A percentile compares a stretch with the other conserved stretches of the same genome.
Conservation (phyloP, 306 rosid species). For the Trifolium pratense region DNA sequence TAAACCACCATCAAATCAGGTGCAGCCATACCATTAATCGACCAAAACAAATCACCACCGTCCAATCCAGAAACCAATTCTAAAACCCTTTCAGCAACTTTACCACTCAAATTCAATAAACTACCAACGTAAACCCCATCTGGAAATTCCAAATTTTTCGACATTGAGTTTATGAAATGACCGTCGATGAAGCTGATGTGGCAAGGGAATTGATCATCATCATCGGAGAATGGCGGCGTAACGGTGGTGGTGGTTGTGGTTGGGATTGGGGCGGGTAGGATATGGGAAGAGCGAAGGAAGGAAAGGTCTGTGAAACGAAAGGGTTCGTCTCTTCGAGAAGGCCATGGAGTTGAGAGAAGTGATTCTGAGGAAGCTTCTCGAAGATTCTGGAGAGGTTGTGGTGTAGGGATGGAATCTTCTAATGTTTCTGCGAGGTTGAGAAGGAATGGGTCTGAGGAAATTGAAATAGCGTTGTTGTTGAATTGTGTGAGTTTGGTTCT, state of each 20-base stretch:
- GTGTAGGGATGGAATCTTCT: conserved; percentile 71
- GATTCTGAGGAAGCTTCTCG: conserved; percentile 62
- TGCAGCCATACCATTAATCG: conserved; percentile 87
- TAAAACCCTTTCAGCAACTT: conserved; percentile 49
- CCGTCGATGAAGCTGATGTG: conserved; percentile 64
- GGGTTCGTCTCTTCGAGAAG: conserved; percentile 84
- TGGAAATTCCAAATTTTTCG: conserved; percentile 54
- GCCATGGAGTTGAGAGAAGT: conserved; percentile 90
- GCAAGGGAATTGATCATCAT: conserved; percentile 49
- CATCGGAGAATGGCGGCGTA: background rate
- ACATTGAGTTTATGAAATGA: conserved; percentile 36
- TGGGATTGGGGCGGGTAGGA: conserved; percentile 62
- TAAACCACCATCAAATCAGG: conserved; percentile 81
- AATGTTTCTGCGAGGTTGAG: conserved; percentile 88
- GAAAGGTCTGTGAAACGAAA: conserved; percentile 89
- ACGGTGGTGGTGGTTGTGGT: conserved; percentile 28
- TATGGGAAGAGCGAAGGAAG: conserved; percentile 67
- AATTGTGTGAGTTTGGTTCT: conserved; percentile 20
- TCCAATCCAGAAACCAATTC: conserved; percentile 42
- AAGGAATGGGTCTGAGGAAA: conserved; percentile 80
- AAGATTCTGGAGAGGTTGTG: conserved; percentile 72
- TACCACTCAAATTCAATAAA: background rate
- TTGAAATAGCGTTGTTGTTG: conserved; percentile 33
- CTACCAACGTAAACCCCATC: conserved; percentile 67
- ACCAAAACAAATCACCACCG: conserved; percentile 83